Conservation (phyloP, 2,329 filamentous ascomycete species). For the Aspergillus thermomutatus region DNA sequence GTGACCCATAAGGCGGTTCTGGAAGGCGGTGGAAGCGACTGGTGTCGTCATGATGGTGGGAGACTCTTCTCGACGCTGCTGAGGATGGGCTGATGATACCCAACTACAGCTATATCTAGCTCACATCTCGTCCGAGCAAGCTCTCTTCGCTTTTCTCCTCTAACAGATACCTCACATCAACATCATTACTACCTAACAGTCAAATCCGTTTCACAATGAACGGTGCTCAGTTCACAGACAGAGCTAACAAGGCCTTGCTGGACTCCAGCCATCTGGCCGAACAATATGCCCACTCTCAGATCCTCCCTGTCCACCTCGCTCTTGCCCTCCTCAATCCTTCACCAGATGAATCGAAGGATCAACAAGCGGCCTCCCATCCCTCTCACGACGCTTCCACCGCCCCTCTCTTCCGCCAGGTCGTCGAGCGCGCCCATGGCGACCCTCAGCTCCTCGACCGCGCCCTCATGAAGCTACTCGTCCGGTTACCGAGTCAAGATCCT, state of each 20-base stretch:
- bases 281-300: slow-evolving; percentile 86
- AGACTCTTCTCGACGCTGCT: not conserved
- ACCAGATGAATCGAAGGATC: slow-evolving; percentile 67
- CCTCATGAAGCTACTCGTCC: slow-evolving; percentile 87
- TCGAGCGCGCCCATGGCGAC: slow-evolving; percentile 92
- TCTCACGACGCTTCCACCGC: slow-evolving; percentile 59
- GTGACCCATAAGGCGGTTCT: slow-evolving; percentile 19
- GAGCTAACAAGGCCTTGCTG: slow-evolving; percentile 82
- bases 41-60: slow-evolving; percentile 29
- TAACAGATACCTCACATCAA: slow-evolving; percentile 4
- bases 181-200: slow-evolving; percentile 1
- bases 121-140: not conserved
- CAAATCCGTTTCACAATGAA: slow-evolving; percentile 32
- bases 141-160: not conserved
- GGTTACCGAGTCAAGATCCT: slow-evolving; percentile 89
- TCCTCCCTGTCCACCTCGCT: slow-evolving; percentile 85
- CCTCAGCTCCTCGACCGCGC: slow-evolving; percentile 82
- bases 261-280: slow-evolving; percentile 85
- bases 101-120: slow-evolving; percentile 8
- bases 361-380: slow-evolving; percentile 64
- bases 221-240: slow-evolving; percentile 76
- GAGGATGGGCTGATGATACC: slow-evolving; percentile 1
- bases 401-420: slow-evolving; percentile 90
- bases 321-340: slow-evolving; percentile 50
- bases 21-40: slow-evolving; percentile 34